These are phyloP conservation scores for Pythium chondricola DNA, from an alignment of 352 stramenopile genomes.

Conservation along the genomic window DNA sequence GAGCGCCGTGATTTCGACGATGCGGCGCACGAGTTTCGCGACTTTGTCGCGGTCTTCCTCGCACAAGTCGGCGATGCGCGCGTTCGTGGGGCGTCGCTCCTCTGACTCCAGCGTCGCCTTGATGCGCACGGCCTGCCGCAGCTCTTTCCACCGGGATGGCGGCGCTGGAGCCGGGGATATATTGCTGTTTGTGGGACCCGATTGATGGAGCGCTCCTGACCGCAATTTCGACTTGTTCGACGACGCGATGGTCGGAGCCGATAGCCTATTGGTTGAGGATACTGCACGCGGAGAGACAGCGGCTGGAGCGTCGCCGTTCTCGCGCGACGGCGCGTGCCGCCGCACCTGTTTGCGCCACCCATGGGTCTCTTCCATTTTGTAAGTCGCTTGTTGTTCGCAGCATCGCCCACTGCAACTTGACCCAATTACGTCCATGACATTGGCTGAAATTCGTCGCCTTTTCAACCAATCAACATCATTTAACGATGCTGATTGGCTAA, in stretches of 20 bases:
- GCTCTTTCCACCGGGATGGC: constrained; percentile 58
- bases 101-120: constrained; percentile 41
- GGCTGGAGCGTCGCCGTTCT: neutral
- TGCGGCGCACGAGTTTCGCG: constrained; percentile 61
- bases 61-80: constrained; percentile 64
- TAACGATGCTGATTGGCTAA: no score
- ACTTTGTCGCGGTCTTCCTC: constrained; percentile 76
- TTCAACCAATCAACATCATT: no score
- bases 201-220: constrained; percentile 8
- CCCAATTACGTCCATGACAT: neutral
- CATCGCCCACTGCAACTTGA: neutral
- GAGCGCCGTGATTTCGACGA: constrained; percentile 60
- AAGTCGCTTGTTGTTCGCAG: neutral
- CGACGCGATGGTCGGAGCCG: constrained; percentile 1
- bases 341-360: constrained; percentile 13
- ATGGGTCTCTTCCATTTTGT: constrained; percentile 21
- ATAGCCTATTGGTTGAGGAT: neutral
- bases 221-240: constrained; percentile 7
- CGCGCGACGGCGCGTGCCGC: constrained; percentile 9
- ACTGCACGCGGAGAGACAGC: neutral
- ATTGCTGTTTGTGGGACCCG: neutral
- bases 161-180: neutral
- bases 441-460: no score
- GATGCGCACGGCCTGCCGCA: constrained; percentile 56
- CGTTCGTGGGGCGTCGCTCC: constrained; percentile 11